These are phyloP conservation scores for Diaporthe sp. DNA, from an alignment of 2,329 filamentous ascomycete species.

Conservation along the genomic window DNA sequence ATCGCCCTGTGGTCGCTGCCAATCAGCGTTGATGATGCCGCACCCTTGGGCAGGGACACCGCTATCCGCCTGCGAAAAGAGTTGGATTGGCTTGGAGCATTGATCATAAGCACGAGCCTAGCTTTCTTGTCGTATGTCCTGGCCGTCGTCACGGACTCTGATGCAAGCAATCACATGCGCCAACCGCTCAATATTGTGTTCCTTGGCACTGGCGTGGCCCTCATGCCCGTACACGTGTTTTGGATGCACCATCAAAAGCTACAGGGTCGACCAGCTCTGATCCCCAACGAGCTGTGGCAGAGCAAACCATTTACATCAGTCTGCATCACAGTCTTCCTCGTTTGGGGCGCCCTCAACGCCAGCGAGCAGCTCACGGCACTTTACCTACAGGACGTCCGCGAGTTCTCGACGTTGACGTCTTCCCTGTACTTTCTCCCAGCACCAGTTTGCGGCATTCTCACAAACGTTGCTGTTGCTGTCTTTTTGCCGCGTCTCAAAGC, in stretches of 20 bases:
- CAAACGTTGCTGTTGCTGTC: no score
- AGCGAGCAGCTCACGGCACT: no score
- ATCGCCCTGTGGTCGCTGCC: conserved; percentile 49
- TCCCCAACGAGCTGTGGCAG: conserved; percentile 69
- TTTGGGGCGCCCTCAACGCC: no score
- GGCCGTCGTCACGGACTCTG: conserved; percentile 52
- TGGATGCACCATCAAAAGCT: conserved; percentile 67
- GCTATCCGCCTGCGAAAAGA: conserved; percentile 41
- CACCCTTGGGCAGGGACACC: conserved; percentile 36
- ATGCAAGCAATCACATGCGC: conserved; percentile 48
- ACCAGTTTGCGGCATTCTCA: no score
- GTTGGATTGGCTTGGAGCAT: conserved; percentile 64
- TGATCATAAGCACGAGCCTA: conserved; percentile 55
- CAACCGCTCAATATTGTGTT: conserved; percentile 54
- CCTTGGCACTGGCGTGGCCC: conserved; percentile 52
- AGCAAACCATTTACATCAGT: conserved; percentile 64
- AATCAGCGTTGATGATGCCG: conserved; percentile 36
- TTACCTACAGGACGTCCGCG: no score
- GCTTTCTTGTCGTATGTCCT: conserved; percentile 63
- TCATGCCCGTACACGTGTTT: conserved; percentile 60
- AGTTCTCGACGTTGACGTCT: no score
- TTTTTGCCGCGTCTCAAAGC: no score
- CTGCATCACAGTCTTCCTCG: no score
- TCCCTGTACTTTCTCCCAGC: no score
- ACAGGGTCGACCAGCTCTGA: conserved; percentile 63